phyloP scores from a whole-genome alignment of 2,329 filamentous ascomycete genomes.

The Nemania bipapillata region DNA sequence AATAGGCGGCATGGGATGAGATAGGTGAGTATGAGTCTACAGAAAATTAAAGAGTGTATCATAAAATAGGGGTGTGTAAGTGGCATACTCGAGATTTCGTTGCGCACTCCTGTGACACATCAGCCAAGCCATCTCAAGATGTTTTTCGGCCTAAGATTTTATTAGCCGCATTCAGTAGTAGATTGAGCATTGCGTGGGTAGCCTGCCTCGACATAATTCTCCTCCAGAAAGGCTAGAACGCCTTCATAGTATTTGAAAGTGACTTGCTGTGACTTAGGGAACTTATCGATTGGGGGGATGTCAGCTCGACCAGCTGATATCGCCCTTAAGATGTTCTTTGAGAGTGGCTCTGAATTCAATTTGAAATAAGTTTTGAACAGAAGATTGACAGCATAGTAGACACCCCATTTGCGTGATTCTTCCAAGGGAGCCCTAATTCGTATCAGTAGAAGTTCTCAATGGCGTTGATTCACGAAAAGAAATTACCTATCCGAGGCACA shows the following conservation, averaged over 20 bases:
- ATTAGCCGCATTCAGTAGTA: constrained; percentile 13
- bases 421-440: constrained; percentile 76
- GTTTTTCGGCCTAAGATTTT: constrained; percentile 73
- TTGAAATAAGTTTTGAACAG: constrained; percentile 99
- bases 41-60: constrained; percentile 14
- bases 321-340: constrained; percentile 87
- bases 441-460: constrained; percentile 35
- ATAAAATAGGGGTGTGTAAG: constrained; percentile 41
- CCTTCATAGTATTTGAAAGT: constrained; percentile 97
- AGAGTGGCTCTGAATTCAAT: constrained; percentile 87
- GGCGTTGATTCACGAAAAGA: background rate
- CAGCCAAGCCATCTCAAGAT: constrained; percentile 82
- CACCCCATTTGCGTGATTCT: constrained; percentile 96
- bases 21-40: constrained; percentile 88
- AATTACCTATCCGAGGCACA: constrained; percentile 88
- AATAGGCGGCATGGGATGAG: constrained; percentile 93
- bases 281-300: constrained; percentile 80
- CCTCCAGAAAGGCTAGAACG: constrained; percentile 91
- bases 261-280: constrained; percentile 89
- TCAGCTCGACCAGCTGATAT: constrained; percentile 80
- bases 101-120: constrained; percentile 78
- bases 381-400: constrained; percentile 93
- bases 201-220: constrained; percentile 81
- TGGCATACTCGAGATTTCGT: constrained; percentile 80
- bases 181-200: constrained; percentile 35